phyloP scores from a whole-genome alignment of 805 yeast genomes.

The Spathaspora hagerdaliae region DNA sequence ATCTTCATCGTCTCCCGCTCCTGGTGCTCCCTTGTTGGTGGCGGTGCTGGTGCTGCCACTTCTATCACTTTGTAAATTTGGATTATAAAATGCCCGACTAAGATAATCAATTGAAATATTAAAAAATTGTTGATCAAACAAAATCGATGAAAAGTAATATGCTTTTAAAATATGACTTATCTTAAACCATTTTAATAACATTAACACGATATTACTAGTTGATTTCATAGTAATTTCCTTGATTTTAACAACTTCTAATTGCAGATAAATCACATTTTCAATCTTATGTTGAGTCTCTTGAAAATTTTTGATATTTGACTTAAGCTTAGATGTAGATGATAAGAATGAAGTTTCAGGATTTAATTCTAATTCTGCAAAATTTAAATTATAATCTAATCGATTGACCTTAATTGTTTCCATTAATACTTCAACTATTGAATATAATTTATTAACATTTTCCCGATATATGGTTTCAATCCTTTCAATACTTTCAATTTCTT shows the following conservation, averaged over 20 bases:
- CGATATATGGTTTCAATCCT: slow-evolving; percentile 62
- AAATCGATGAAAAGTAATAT: slow-evolving; percentile 65
- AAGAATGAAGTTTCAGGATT: slow-evolving; percentile 28
- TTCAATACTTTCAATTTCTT: slow-evolving; percentile 39
- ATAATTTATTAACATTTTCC: slow-evolving; percentile 48
- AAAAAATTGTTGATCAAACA: slow-evolving; percentile 69
- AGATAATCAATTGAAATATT: slow-evolving; percentile 27
- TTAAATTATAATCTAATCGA: slow-evolving; percentile 31
- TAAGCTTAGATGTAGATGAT: slow-evolving; percentile 7
- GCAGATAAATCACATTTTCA: slow-evolving; percentile 28
- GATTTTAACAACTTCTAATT: slow-evolving; percentile 53
- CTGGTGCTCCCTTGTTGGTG: not conserved
- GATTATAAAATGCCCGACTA: slow-evolving; percentile 31
- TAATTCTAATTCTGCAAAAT: slow-evolving; percentile 32
- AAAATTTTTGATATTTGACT: slow-evolving; percentile 2
- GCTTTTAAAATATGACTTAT: slow-evolving; percentile 72
- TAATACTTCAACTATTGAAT: slow-evolving; percentile 61
- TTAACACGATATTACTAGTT: slow-evolving; percentile 47
- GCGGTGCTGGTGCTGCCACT: not conserved
- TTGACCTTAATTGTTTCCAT: slow-evolving; percentile 60
- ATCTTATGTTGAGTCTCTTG: slow-evolving; percentile 15
- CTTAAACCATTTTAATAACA: slow-evolving; percentile 74
- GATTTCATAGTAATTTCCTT: slow-evolving; percentile 63
- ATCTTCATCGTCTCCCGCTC: slow-evolving; percentile 5
- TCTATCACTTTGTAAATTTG: slow-evolving; percentile 23